Evolutionary conservation across 108 stramenopile genomes (phyloP).

Genomic region (Poteriospumella lacustris): DNA sequence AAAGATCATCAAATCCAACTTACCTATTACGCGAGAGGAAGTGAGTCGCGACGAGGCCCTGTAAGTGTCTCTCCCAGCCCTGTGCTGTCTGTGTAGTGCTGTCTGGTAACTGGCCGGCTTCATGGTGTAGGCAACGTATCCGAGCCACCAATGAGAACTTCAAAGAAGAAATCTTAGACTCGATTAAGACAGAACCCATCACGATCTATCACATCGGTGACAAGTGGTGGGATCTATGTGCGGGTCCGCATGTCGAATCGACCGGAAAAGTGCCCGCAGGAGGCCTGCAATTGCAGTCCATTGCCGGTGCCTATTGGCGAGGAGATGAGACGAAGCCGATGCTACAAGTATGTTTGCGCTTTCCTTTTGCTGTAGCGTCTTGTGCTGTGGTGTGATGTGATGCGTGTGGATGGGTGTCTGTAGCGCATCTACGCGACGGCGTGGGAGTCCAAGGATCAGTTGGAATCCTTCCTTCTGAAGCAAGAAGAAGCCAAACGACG

Average conservation of each 20-base stretch:
- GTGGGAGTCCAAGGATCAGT: constrained; percentile 76
- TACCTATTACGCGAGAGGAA: constrained; percentile 77
- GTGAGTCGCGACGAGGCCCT: constrained; percentile 51
- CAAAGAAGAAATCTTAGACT: constrained; percentile 85
- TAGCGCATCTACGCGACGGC: constrained; percentile 92
- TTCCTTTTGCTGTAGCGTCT: neutral
- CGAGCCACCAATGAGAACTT: constrained; percentile 74
- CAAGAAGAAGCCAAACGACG: constrained; percentile 91
- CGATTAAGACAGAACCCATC: constrained; percentile 83
- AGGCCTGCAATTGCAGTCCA: constrained; percentile 66
- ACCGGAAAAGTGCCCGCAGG: constrained; percentile 55
- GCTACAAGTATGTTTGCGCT: constrained; percentile 28
- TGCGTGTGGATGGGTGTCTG: constrained; percentile 37
- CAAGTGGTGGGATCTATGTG: constrained; percentile 97
- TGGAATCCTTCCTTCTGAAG: constrained; percentile 32
- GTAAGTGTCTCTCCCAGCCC: neutral
- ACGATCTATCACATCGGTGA: constrained; percentile 87
- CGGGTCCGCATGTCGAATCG: constrained; percentile 86
- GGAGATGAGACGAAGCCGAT: constrained; percentile 74
- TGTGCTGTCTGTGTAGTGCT: neutral
- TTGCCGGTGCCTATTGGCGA: constrained; percentile 97
- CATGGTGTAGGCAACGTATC: constrained; percentile 69
- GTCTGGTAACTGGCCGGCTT: neutral
- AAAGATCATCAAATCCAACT: constrained; percentile 78
- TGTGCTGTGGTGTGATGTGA: neutral